These are phyloP conservation scores for Yamadazyma spencermartinsiae DNA, from an alignment of 1,139 yeast species.

Conservation along the genomic window DNA sequence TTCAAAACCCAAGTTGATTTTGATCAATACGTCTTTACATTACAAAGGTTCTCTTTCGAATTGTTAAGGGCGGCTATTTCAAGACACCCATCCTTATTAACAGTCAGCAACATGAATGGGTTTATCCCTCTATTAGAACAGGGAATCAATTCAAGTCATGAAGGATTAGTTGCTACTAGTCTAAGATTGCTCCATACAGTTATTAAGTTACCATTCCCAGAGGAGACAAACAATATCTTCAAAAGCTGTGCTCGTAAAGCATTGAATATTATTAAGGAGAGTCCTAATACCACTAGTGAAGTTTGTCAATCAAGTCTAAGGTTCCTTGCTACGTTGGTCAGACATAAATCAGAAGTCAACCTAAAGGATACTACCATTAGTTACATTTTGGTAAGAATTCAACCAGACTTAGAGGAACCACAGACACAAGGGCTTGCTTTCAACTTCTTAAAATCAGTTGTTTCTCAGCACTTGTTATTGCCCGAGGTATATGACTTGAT, in stretches of 20 bases:
- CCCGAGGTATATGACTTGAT: slow-evolving; percentile 91
- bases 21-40: slow-evolving; percentile 51
- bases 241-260: slow-evolving; percentile 63
- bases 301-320: slow-evolving; percentile 81
- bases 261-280: slow-evolving; percentile 66
- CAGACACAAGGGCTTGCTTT: slow-evolving; percentile 87
- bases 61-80: slow-evolving; percentile 70
- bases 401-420: slow-evolving; percentile 91
- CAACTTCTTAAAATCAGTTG: slow-evolving; percentile 73
- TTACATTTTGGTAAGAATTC: slow-evolving; percentile 71
- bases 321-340: slow-evolving; percentile 69
- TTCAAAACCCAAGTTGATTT: slow-evolving; percentile 52
- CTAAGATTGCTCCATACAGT: slow-evolving; percentile 63
- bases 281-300: slow-evolving; percentile 77
- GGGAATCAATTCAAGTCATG: slow-evolving; percentile 65
- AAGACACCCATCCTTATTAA: slow-evolving; percentile 56
- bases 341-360: slow-evolving; percentile 64
- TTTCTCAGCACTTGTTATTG: slow-evolving; percentile 69
- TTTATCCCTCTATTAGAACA: slow-evolving; percentile 72
- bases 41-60: slow-evolving; percentile 80
- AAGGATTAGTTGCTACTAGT: slow-evolving; percentile 69
- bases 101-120: slow-evolving; percentile 62
- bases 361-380: slow-evolving; percentile 74
- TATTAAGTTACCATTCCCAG: slow-evolving; percentile 63
- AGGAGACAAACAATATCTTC: slow-evolving; percentile 53